Evolutionary conservation across 2,329 filamentous ascomycete genomes (phyloP), one percentile per base, ranked within the genome.

Genomic region (Penicillium thymicola): DNA sequence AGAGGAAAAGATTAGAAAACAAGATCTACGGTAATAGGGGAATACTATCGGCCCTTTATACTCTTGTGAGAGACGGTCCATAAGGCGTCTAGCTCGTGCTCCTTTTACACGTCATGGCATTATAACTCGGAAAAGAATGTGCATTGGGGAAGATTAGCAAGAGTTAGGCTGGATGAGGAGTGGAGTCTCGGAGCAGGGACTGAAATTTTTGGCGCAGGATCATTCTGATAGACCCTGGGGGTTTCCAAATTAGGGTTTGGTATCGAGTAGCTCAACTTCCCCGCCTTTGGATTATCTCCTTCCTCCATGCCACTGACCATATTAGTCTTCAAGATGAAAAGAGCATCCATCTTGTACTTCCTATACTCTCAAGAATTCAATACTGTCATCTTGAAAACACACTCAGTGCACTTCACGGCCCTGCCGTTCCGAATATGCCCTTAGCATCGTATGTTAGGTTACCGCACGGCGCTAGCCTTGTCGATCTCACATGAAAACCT

Each of bases 401-500:
- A 30, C 30, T 13, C 18, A n/a, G 4, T 38, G n/a, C 34, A n/a
- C 14, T 47, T 9, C 25, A 38, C 30, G 30, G 30, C 18, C 32
- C 11, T 23, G n/a, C 14, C 16, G 14, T 32, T 51, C 53, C 40
- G 47, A 51, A 42, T 21, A 11, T 30, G 41, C 41, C 25, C 25
- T 43, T 8, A 34, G 16, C 1, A 51, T 55, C 40, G 51, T 23
- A 52, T 51, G 52, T 50, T 49, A n/a, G 32, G 13, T 54, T 61
- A 52, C 47, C 59, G 21, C 49, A 40, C 27, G 28, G 30, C 38
- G 54, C 50, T 57, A 54, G 25, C 43, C 25, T 51, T 54, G 62
- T 62, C 62, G 63, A 65, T 65, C 62, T 65, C 63, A 65, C 62
- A 65, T 65, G 63, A 57, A 53, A 48, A 43, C 44, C 48, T 53